Percentiles rank a stretch among this genome's conserved stretches.
Conservation (phyloP, 1,284 basidiomycete species). For the Puccinia triticina region DNA sequence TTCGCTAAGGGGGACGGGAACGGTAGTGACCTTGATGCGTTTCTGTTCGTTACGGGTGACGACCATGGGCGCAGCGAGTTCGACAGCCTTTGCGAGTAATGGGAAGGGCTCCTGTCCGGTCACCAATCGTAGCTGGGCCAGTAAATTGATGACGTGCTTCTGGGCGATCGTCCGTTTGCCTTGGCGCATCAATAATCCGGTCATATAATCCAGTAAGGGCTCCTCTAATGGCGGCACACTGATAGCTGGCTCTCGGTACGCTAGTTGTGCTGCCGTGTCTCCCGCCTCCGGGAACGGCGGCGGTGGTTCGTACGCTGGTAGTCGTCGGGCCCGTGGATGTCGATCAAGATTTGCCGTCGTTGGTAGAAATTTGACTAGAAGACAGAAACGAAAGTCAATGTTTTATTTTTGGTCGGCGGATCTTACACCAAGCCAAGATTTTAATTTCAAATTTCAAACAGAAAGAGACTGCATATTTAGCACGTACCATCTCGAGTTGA, state of each 20-base stretch:
- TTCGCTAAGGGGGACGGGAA: conserved; percentile 46
- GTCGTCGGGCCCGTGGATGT: conserved; percentile 39
- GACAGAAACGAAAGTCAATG: not conserved
- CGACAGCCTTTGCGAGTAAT: conserved; percentile 40
- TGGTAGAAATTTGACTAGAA: conserved; percentile 8
- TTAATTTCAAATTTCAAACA: not conserved
- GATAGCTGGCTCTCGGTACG: conserved; percentile 41
- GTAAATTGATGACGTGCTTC: conserved; percentile 34
- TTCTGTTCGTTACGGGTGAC: conserved; percentile 33
- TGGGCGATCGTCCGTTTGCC: conserved; percentile 49
- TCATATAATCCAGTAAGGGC: conserved; percentile 40
- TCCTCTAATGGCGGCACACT: conserved; percentile 48
- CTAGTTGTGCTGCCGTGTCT: conserved; percentile 9
- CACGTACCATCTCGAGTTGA: conserved; percentile 19
- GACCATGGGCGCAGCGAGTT: conserved; percentile 37
- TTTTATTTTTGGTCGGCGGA: not conserved
- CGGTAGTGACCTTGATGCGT: conserved; percentile 46
- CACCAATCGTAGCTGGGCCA: conserved; percentile 34
- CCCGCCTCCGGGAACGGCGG: conserved; percentile 40
- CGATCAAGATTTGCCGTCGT: conserved; percentile 22
- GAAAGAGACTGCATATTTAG: not conserved
- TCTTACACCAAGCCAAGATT: not conserved
- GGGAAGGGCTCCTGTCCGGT: conserved; percentile 46
- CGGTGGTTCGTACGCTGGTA: conserved; percentile 46
- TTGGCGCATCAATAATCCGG: conserved; percentile 40